A percentile compares a stretch with the other conserved stretches of the same genome.
phyloP scores from a whole-genome alignment of 148 eudicot species.

The Vaccinium darrowii region DNA sequence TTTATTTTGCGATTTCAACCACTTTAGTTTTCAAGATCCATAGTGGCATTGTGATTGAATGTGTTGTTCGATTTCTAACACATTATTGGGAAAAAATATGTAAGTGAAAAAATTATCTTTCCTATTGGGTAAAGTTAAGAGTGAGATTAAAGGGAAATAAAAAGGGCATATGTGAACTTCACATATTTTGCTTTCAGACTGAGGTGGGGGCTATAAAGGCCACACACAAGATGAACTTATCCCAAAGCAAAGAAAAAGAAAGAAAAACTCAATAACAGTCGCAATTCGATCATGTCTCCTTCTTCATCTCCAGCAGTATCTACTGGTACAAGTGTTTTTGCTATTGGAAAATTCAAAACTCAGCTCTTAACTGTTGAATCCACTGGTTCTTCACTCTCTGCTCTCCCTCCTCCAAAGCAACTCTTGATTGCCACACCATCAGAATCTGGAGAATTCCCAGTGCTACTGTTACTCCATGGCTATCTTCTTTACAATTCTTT shows the following conservation, averaged over 20 bases:
- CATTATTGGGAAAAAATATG: no score
- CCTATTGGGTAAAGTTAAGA: neutral
- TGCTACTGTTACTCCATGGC: conserved; percentile 66
- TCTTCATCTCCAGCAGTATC: conserved; percentile 12
- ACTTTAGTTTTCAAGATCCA: no score
- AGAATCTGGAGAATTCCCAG: conserved; percentile 43
- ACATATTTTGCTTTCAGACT: neutral
- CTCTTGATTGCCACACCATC: conserved; percentile 50
- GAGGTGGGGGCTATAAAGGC: conserved; percentile 12
- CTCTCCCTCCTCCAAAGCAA: conserved; percentile 51
- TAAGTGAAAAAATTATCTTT: no score
- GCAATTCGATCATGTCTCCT: conserved; percentile 29
- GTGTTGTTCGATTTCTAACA: no score
- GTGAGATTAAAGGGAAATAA: neutral
- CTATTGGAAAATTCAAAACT: conserved; percentile 38
- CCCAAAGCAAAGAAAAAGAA: conserved; percentile 10
- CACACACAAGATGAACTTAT: conserved; percentile 20
- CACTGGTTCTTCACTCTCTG: conserved; percentile 3
- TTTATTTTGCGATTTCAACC: no score
- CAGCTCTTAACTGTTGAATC: conserved; percentile 28
- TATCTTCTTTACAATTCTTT: conserved; percentile 57
- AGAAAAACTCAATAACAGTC: neutral
- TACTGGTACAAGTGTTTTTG: conserved; percentile 29
- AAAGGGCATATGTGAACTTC: neutral
- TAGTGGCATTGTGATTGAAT: no score